phyloP scores from a whole-genome alignment of 192 early-diverging fungal genomes.

The Linderina pennispora region DNA sequence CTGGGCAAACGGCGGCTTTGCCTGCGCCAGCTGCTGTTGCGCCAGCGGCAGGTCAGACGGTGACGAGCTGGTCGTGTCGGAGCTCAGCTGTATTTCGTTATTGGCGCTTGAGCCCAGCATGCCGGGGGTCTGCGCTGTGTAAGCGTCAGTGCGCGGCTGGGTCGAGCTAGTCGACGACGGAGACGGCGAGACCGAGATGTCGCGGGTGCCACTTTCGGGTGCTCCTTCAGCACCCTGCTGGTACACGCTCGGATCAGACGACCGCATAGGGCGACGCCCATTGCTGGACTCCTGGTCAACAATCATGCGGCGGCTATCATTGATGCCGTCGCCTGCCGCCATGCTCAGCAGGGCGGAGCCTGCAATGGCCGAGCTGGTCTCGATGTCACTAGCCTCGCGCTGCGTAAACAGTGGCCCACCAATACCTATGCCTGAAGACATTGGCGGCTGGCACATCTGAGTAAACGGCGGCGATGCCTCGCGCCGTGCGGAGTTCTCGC shows the following conservation, averaged over 20 bases:
- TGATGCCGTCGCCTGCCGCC: constrained; percentile 38
- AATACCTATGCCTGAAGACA: constrained; percentile 1
- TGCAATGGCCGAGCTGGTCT: constrained; percentile 38
- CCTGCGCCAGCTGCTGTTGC: constrained; percentile 7
- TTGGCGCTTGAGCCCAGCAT: no score
- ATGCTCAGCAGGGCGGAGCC: constrained; percentile 47
- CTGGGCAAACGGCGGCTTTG: neutral
- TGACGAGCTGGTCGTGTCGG: constrained; percentile 4
- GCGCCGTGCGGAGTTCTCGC: constrained; percentile 20
- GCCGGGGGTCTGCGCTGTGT: constrained; percentile 3
- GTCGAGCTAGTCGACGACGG: constrained; percentile 17
- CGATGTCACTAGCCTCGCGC: constrained; percentile 14
- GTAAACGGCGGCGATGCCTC: constrained; percentile 27
- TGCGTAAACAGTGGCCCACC: constrained; percentile 1
- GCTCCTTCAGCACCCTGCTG: constrained; percentile 12
- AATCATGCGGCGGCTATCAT: constrained; percentile 15
- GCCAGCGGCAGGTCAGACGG: neutral
- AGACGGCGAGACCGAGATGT: constrained; percentile 43
- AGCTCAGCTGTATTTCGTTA: no score
- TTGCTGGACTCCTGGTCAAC: constrained; percentile 11
- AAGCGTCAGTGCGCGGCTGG: neutral
- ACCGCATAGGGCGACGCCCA: constrained; percentile 20
- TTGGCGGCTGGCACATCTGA: no score
- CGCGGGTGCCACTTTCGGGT: constrained; percentile 29
- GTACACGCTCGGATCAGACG: constrained; percentile 39